phyloP scores from a whole-genome alignment of 1,284 basidiomycete species.

The Bjerkandera adusta region DNA sequence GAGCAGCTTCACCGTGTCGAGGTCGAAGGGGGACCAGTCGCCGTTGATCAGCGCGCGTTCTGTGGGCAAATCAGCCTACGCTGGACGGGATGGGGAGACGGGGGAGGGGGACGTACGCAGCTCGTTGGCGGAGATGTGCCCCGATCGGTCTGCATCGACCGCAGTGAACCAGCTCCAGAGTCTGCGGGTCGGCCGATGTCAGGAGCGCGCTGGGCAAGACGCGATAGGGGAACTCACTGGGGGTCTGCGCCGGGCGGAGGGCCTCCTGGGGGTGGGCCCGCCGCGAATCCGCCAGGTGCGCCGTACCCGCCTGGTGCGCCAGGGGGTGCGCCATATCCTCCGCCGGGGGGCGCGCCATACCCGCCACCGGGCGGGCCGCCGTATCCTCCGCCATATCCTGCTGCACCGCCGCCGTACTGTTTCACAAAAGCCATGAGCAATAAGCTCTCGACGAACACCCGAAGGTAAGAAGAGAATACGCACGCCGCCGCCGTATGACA shows the following conservation, averaged over 20 bases:
- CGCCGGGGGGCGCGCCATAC: slow-evolving; percentile 26
- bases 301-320: slow-evolving; percentile 33
- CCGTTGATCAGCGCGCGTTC: slow-evolving; percentile 77
- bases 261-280: slow-evolving; percentile 33
- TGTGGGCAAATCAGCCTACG: slow-evolving; percentile 17
- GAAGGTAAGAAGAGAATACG: neutral
- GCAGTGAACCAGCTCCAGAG: slow-evolving; percentile 72
- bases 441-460: neutral
- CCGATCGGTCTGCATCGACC: slow-evolving; percentile 71
- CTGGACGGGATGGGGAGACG: slow-evolving; percentile 16
- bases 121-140: slow-evolving; percentile 61
- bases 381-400: slow-evolving; percentile 33
- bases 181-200: slow-evolving; percentile 34
- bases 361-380: slow-evolving; percentile 21
- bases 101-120: slow-evolving; percentile 48
- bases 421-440: slow-evolving; percentile 1
- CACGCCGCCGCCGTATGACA: slow-evolving; percentile 15
- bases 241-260: slow-evolving; percentile 69
- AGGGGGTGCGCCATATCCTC: slow-evolving; percentile 17
- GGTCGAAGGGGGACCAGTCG: slow-evolving; percentile 78
- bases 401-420: slow-evolving; percentile 18
- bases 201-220: neutral
- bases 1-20: slow-evolving; percentile 80
- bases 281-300: slow-evolving; percentile 41
- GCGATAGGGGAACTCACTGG: slow-evolving; percentile 44